Evolutionary conservation across 257 asterid species (phyloP).

Genomic region (Avicennia marina): DNA sequence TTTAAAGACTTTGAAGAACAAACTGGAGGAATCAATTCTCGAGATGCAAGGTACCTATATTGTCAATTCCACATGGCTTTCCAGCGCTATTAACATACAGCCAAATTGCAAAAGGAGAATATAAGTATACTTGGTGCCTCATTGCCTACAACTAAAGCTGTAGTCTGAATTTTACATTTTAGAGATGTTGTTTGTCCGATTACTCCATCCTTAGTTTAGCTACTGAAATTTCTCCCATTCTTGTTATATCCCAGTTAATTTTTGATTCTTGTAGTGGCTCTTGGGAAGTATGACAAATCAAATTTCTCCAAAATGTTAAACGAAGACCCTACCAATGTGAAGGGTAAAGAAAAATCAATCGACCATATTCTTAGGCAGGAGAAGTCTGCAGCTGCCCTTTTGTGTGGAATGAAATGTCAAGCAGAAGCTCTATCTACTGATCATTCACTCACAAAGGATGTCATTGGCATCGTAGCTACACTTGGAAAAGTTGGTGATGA

Average conservation of each 20-base stretch:
- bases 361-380: slow-evolving; percentile 39
- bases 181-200: slow-evolving; percentile 13
- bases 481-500: slow-evolving; percentile 69
- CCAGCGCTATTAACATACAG: background rate
- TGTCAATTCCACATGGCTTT: background rate
- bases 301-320: slow-evolving; percentile 19
- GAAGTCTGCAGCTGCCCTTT: slow-evolving; percentile 66
- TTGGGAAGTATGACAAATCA: slow-evolving; percentile 40
- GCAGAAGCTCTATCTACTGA: slow-evolving; percentile 35
- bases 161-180: background rate
- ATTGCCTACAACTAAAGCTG: background rate
- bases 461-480: slow-evolving; percentile 72
- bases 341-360: slow-evolving; percentile 39
- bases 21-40: slow-evolving; percentile 43
- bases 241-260: background rate
- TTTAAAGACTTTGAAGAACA: slow-evolving; percentile 37
- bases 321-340: slow-evolving; percentile 18
- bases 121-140: background rate
- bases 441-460: slow-evolving; percentile 48
- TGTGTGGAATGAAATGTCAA: slow-evolving; percentile 38
- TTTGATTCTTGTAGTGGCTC: slow-evolving; percentile 36
- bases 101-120: background rate
- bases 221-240: slow-evolving; percentile 8
- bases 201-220: background rate
- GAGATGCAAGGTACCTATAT: slow-evolving; percentile 49